Base-by-base conservation (phyloP, 2,329 filamentous ascomycete species). In the Chrysoporthe puriensis region DNA sequence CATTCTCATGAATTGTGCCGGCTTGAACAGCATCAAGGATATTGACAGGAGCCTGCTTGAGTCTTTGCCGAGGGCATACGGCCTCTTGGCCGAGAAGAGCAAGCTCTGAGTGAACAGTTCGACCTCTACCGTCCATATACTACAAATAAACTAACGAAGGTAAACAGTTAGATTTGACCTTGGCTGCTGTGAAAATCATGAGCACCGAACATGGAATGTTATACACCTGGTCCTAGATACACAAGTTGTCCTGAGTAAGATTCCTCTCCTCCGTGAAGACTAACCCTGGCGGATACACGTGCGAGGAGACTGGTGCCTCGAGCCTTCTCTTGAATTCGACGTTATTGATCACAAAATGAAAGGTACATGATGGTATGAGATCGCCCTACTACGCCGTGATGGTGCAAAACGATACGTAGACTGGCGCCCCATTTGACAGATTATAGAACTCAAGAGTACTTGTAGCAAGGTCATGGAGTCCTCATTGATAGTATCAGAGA, bases 1-100 rank as follows among this genome's bases (percentile, higher is more conserved):
- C 73, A 88, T 89, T 56, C 69, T 88, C 67, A 85, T 90, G 82
- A 86, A 85, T 61, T 84, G 88, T 1, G 84, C 81, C 21, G 87
- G 88, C 0, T 86, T 84, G 69, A 82, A 83, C 60, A 82, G 78
- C 50, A 75, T 89, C 2, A 77, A 79, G 1, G 82, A 87, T 65
- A 86, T 90, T 66, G 80, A 84, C 59, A 76, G 79, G 40, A 76
- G 76, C 9, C 75, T 77, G 67, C 65, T 79, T 70, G 80, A 84
- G 63, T 81, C 79, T 21, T 76, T 81, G 43, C 80, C 81, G 0
- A 83, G 77, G 70, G 77, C 54, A 32, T 71, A 71, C 42, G 61
- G 48, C 13, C 63, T 71, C 4, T 7, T 68, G 16, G 62, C 64
- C 3, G 67, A 69, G 50, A 71, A 71, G 52, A 71, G 69, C 60